These are phyloP conservation scores for Dendrobium catenatum DNA, from an alignment of 106 monocot genomes.

Conservation along the genomic window DNA sequence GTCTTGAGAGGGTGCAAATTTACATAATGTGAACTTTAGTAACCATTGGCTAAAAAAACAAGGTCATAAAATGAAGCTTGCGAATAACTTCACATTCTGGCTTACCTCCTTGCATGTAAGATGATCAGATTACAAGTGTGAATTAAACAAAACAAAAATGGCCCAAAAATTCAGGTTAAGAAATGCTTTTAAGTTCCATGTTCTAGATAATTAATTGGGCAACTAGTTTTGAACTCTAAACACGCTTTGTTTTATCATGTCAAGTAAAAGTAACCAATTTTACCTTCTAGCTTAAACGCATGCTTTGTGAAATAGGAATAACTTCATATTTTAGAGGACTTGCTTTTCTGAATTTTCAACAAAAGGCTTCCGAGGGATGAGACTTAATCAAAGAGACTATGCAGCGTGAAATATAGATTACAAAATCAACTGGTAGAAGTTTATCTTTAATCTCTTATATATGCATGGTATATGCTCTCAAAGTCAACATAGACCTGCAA, in stretches of 20 bases:
- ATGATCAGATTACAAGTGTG: not conserved
- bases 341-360: not conserved
- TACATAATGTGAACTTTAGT: not conserved
- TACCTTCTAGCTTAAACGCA: not conserved
- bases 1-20: not conserved
- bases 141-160: not conserved
- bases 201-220: not conserved
- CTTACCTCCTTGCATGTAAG: too few relatives aligned
- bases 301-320: not conserved
- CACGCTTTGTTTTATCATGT: not conserved
- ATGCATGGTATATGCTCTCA: not conserved
- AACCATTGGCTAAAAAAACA: not conserved
- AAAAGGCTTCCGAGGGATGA: not conserved
- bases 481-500: too few relatives aligned
- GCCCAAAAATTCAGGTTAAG: too few relatives aligned
- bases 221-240: not conserved
- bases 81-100: too few relatives aligned
- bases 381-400: not conserved
- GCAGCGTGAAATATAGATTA: not conserved
- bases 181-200: not conserved
- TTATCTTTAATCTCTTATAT: not conserved
- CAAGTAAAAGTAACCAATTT: not conserved
- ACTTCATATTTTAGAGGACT: not conserved
- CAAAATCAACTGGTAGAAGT: not conserved
- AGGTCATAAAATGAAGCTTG: not conserved